phyloP scores from a whole-genome alignment of 75 land plant genomes.

The Chamaecyparis obtusa region DNA sequence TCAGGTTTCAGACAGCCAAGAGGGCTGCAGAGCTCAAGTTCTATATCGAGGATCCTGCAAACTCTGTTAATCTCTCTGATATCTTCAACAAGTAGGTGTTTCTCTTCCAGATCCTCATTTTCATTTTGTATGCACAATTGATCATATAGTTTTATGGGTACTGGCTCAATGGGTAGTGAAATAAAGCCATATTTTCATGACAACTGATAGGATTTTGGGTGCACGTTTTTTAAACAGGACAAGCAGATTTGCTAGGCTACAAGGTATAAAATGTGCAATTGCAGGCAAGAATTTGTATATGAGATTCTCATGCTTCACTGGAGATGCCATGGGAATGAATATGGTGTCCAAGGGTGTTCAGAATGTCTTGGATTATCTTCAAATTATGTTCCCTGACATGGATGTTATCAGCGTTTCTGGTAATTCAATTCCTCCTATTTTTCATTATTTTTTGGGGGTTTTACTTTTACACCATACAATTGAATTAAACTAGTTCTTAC shows the following conservation, averaged over 20 bases:
- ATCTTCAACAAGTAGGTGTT: slow-evolving; percentile 65
- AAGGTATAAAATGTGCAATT: too few relatives aligned
- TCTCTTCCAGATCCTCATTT: too few relatives aligned
- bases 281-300: too few relatives aligned
- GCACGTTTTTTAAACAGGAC: slow-evolving; percentile 46
- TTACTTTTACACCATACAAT: too few relatives aligned
- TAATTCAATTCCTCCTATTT: slow-evolving; percentile 46
- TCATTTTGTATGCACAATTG: too few relatives aligned
- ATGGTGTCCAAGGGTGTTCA: slow-evolving; percentile 98
- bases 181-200: too few relatives aligned
- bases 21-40: too few relatives aligned
- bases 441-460: slow-evolving; percentile 36
- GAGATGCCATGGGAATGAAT: slow-evolving; percentile 98
- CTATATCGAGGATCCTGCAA: neutral
- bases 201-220: slow-evolving; percentile 68
- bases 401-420: too few relatives aligned
- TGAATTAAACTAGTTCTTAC: neutral
- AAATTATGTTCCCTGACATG: too few relatives aligned
- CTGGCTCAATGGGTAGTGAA: neutral
- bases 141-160: neutral
- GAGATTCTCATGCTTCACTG: slow-evolving; percentile 40
- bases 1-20: too few relatives aligned
- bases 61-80: slow-evolving; percentile 52
- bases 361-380: slow-evolving; percentile 10
- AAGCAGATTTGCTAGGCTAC: too few relatives aligned